Evolutionary conservation across 345 rosid species (phyloP).

Genomic region (Eucalyptus victrix): DNA sequence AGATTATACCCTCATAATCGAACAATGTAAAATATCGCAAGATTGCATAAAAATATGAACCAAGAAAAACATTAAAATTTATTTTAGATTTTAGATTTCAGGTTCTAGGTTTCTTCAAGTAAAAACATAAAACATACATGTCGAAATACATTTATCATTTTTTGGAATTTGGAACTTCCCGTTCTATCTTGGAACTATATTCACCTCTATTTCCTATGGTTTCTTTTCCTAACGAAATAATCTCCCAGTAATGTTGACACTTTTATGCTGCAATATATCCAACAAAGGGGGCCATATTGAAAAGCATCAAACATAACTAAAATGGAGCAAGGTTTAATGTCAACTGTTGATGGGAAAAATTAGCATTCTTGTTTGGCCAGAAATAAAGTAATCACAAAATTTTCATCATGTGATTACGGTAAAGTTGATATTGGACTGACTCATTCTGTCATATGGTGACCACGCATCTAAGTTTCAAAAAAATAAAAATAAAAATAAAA

Average conservation of each 20-base stretch:
- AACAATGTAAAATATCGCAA: fast-evolving
- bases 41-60: fast-evolving
- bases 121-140: fast-evolving
- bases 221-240: not conserved
- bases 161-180: fast-evolving
- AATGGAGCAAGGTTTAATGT: not conserved
- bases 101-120: fast-evolving
- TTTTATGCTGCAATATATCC: not conserved
- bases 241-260: not conserved
- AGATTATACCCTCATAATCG: fast-evolving
- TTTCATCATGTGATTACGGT: not conserved
- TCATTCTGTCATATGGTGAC: not conserved
- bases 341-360: not conserved
- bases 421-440: not conserved
- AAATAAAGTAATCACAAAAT: not conserved
- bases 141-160: fast-evolving
- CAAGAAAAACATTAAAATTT: fast-evolving
- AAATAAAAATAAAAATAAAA: too few species aligned
- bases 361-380: not conserved
- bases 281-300: not conserved
- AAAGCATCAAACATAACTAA: not conserved
- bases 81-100: too few species aligned
- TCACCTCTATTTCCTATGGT: not conserved
- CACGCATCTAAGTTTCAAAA: not conserved
- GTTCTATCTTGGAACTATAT: fast-evolving